Base-by-base conservation (phyloP, 371 early-diverging fungal genomes). In the Coemansia sp. region DNA sequence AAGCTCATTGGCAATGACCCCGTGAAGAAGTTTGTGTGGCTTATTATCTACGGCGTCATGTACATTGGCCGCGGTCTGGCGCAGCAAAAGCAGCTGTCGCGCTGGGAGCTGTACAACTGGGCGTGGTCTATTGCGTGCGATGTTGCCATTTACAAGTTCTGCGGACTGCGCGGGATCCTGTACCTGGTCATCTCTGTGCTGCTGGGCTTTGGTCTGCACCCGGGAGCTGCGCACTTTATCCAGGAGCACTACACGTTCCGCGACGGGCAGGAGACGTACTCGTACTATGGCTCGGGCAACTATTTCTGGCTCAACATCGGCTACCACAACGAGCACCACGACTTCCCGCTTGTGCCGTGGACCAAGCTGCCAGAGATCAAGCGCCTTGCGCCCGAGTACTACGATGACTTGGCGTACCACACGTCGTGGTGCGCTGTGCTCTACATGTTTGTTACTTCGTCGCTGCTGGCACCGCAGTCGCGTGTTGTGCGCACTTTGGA, bases 311-410 rank as follows among this genome's bases (percentile, higher is more conserved):
- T 92, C 82, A 92, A 92, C 81, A 91, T 94, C 63, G 93, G 93
- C 31, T 94, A 93, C 79, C 98, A 98, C 82, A 97, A 94, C 79
- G 98, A 98, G 83, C 98, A 98, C 83, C 97, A 97, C 82, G 99
- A 98, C 80, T 97, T 93, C 79, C 87, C 83, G 66, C 84, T 83
- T 62, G 84, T 89, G 56, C 93, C 99, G 16, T 94, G 98, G 94
- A 87, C 93, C 33, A 86, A 87, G 50, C 84, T 98, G 11, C 98
- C 97, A 18, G 75, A 82, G 44, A 78, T 97, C 59, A 87, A 88
- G 44, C 69, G 83, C n/a, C 80, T 90, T 40, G 99, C 98, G 1
- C 84, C 88, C 50, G 97, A 97, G 72, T 97, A 88, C 79, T 98
- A 98, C 81, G 87, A 95, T 68, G 83, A 81, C 44, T 75, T 97